Evolutionary conservation across 1,139 yeast genomes (phyloP).

Genomic region (Nakaseomyces bracarensis): DNA sequence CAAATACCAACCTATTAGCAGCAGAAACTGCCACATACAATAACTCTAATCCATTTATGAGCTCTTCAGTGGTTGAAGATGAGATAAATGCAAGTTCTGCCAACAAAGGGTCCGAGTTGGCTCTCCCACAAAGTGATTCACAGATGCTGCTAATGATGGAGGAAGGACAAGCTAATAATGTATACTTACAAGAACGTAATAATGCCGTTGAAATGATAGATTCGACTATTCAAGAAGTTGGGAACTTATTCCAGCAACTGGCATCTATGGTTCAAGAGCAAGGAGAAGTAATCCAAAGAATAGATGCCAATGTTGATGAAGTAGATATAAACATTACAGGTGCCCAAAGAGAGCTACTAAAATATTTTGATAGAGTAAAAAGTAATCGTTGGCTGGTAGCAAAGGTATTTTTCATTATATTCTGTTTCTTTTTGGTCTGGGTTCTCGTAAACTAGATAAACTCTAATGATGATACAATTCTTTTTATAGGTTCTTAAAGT

Average conservation of each 20-base stretch:
- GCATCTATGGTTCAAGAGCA: slow-evolving; percentile 98
- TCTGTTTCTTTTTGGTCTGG: slow-evolving; percentile 71
- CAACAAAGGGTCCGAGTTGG: slow-evolving; percentile 34
- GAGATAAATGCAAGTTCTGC: slow-evolving; percentile 27
- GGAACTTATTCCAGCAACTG: slow-evolving; percentile 85
- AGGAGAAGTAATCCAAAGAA: slow-evolving; percentile 90
- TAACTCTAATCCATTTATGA: slow-evolving; percentile 33
- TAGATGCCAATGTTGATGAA: slow-evolving; percentile 92
- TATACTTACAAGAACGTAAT: slow-evolving; percentile 76
- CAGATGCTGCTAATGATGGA: slow-evolving; percentile 69
- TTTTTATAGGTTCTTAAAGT: too few relatives aligned
- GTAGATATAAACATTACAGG: slow-evolving; percentile 81
- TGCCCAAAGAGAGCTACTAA: slow-evolving; percentile 87
- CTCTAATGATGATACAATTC: too few relatives aligned
- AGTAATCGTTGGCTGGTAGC: slow-evolving; percentile 89
- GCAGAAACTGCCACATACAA: slow-evolving; percentile 20
- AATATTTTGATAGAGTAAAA: slow-evolving; percentile 80
- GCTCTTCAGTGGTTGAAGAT: slow-evolving; percentile 32
- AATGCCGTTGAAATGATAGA: slow-evolving; percentile 94
- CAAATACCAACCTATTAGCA: slow-evolving; percentile 1
- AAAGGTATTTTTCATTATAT: slow-evolving; percentile 80
- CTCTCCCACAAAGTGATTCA: slow-evolving; percentile 69
- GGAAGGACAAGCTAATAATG: slow-evolving; percentile 40
- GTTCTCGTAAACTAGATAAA: slow-evolving; percentile 58
- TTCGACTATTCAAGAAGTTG: slow-evolving; percentile 91